Evolutionary conservation across 371 early-diverging fungal species (phyloP), one percentile per base, ranked within the genome.

Genomic region (Polyrhizophydium stewartii): DNA sequence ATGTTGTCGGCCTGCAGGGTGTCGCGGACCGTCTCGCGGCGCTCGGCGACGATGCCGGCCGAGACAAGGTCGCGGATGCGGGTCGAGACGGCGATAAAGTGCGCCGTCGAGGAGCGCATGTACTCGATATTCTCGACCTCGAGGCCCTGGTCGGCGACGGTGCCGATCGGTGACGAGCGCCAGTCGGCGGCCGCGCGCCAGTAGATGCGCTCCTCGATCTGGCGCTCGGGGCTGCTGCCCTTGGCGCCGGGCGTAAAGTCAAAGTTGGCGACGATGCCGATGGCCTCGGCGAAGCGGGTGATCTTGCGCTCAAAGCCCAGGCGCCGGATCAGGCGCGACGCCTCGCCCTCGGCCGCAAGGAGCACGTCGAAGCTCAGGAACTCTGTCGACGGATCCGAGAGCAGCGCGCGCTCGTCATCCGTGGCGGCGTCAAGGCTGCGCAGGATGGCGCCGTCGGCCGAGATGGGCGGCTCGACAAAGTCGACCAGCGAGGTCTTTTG

Each of bases 201-300:
- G 13, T 60, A 46, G n/a, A 68, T 56, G 38, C 66, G 68, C 56
- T 76, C 76, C 2, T 56, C 49, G 27, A 71, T 33, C 37, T 55
- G 43, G 32, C 61, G 63, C 55, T 74, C 75, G 25, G 63, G 58
- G 28, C 33, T 38, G 51, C 61, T 30, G 16, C 55, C 43, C 1
- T 30, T 55, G 16, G 41, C 69, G 12, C 31, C 37, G 1, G 66
- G 64, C n/a, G 67, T 64, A 51, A 75, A 69, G 32, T 66, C 62
- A 56, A 75, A 40, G 64, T 76, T 76, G 55, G 71, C 67, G 50
- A 76, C 73, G 38, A 76, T 61, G 2, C 76, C 76, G 58, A 76
- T 76, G 37, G 73, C 73, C 51, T 69, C 62, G 37, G 59, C 65
- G 38, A 65, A 73, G 53, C 61, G 61, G 37, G 52, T 33, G 10